Evolutionary conservation across 352 stramenopile genomes (phyloP), one percentile per base, ranked within the genome.

Genomic region (Pythium monospermum): DNA sequence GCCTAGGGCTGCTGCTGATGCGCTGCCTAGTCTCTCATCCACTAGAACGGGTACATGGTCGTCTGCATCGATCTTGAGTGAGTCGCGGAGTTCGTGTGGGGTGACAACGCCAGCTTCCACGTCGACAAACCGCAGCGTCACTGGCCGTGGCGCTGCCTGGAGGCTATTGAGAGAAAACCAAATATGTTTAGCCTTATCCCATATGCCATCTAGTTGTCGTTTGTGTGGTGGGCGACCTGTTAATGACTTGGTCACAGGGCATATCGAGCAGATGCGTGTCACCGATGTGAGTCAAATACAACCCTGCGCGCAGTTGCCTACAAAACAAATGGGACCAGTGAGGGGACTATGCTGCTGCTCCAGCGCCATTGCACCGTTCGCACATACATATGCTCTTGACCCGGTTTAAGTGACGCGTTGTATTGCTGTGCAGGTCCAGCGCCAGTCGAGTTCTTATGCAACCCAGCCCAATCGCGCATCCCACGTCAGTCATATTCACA

Each of bases 281-380:
- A 45, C 85, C 81, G 55, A 91, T 89, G 45, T 93, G 82, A 35
- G 82, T 93, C 30, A 93, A 42, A 59, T 93, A 88, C 35, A 93
- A 57, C 0, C 82, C 82, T 2, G 82, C 58, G 18, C 82, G 78
- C 16, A 92, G 64, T 23, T 90, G 38, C 11, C 22, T 33, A 41
- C 3, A 40, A 5, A 18, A 45, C 11, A 37, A 22, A n/a, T 11
- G 8, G 33, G 2, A 43, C 15, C 27, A 54, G 47, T 37, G 4
- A 13, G 21, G 16, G 12, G 7, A 37, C 3, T 38, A 10, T 11
- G 18, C 35, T 13, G 16, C 6, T 38, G 11, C 32, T 11, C 1
- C 27, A 47, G 19, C 1, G 4, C 36, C 6, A 43, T 28, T 16
- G 6, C 27, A 10, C 43, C 16, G 11, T 6, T 3, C n/a, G 16